A percentile compares a stretch with the other conserved stretches of the same genome.
Evolutionary conservation across 805 yeast species (phyloP).

Genomic region (Yamadazyma philogaea): DNA sequence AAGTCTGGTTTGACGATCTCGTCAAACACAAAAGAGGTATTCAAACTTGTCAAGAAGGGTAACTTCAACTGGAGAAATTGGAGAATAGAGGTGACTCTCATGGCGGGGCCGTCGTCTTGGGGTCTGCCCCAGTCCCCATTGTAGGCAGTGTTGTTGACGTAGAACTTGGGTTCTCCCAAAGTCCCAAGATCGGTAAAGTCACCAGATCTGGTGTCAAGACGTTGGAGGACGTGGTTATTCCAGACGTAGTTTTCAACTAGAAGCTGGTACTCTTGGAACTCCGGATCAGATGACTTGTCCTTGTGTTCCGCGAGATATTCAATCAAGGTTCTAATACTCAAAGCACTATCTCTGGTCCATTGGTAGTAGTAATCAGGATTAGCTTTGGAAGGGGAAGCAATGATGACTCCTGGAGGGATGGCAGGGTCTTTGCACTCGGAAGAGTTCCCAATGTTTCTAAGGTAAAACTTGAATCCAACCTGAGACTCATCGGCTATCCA

Average conservation of each 20-base stretch:
- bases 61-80: conserved; percentile 45
- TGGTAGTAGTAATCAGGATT: conserved; percentile 83
- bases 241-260: conserved; percentile 59
- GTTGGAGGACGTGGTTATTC: conserved; percentile 59
- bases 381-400: conserved; percentile 76
- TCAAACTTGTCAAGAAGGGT: conserved; percentile 8
- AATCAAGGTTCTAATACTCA: conserved; percentile 66
- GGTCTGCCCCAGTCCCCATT: conserved; percentile 86
- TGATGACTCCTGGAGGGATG: conserved; percentile 64
- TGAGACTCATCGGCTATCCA: conserved; percentile 49
- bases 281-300: neutral
- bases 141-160: conserved; percentile 63
- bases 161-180: conserved; percentile 89
- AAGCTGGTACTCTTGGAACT: conserved; percentile 10
- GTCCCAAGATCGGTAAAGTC: conserved; percentile 46
- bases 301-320: conserved; percentile 46
- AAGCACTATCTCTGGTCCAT: conserved; percentile 90
- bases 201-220: conserved; percentile 57
- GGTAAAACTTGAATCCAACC: conserved; percentile 12
- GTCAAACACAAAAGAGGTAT: conserved; percentile 40
- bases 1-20: conserved; percentile 68
- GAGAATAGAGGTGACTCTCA: conserved; percentile 64
- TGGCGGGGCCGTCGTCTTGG: conserved; percentile 92
- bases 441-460: conserved; percentile 16
- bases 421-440: conserved; percentile 6